phyloP scores from a whole-genome alignment of 768 basidiomycete species.

The Auricularia sp. region DNA sequence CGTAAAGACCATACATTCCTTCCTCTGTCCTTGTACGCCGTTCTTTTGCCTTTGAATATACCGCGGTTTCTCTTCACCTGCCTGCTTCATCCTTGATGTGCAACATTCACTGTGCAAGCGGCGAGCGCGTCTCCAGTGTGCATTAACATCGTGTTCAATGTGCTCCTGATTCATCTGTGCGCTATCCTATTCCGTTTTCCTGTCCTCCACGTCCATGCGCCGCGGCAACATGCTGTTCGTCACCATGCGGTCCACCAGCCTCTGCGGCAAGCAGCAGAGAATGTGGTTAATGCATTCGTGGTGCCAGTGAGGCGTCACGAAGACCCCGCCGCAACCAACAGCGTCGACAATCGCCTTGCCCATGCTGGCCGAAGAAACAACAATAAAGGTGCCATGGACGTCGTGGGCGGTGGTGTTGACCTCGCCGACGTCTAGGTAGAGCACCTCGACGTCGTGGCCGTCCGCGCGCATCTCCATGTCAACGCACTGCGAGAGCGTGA shows the following conservation, averaged over 20 bases:
- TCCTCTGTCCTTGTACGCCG: too few relatives aligned
- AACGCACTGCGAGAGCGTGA: background rate
- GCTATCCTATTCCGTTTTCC: background rate
- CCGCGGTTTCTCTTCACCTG: too few relatives aligned
- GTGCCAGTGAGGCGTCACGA: background rate
- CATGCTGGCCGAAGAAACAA: background rate
- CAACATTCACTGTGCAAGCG: too few relatives aligned
- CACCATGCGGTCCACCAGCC: background rate
- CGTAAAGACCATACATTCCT: conserved; percentile 1
- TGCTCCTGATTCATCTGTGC: too few relatives aligned
- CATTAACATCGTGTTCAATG: too few relatives aligned
- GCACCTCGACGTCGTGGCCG: background rate
- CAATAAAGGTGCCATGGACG: background rate
- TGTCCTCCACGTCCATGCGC: background rate
- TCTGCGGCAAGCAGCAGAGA: background rate
- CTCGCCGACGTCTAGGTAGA: background rate
- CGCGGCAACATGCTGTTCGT: background rate
- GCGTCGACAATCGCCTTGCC: background rate
- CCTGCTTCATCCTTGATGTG: too few relatives aligned
- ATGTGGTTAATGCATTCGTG: background rate
- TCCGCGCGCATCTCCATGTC: background rate
- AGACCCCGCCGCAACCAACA: background rate
- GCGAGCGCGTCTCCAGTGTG: too few relatives aligned
- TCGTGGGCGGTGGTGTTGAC: background rate
- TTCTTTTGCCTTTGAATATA: too few relatives aligned